These are phyloP conservation scores for Coemansia sp. DNA, from an alignment of 192 early-diverging fungal genomes.

Conservation along the genomic window DNA sequence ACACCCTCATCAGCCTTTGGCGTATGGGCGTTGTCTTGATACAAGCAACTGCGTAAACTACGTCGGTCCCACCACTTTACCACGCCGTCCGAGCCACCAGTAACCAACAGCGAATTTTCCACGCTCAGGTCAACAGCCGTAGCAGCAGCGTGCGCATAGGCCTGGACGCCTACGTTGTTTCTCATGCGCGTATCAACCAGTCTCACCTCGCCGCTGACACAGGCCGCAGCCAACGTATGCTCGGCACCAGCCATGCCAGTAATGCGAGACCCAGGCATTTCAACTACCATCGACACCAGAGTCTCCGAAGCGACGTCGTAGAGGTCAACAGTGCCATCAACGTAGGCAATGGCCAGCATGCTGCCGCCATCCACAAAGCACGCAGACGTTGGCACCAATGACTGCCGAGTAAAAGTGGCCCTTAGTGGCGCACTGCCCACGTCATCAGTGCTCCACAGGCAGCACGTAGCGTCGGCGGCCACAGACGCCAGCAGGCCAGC, in stretches of 20 bases:
- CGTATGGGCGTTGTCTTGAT: conserved; percentile 27
- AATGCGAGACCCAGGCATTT: background rate
- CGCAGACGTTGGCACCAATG: conserved; percentile 8
- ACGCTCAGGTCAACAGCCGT: conserved; percentile 22
- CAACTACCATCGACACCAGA: background rate
- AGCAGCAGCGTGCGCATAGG: conserved; percentile 4
- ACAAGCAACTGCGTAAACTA: background rate
- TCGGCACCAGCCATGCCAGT: background rate
- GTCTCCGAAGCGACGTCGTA: conserved; percentile 14
- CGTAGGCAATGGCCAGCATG: conserved; percentile 17
- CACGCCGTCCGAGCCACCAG: conserved; percentile 42
- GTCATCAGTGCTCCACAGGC: conserved; percentile 30
- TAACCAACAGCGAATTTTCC: conserved; percentile 4
- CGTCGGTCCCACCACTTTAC: conserved; percentile 58
- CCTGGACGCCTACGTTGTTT: background rate
- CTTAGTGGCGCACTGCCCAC: conserved; percentile 2
- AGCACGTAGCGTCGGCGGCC: conserved; percentile 40
- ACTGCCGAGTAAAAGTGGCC: background rate
- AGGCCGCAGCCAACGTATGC: conserved; percentile 1
- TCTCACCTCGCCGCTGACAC: background rate
- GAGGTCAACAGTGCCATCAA: conserved; percentile 30
- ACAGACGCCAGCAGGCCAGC: conserved; percentile 44
- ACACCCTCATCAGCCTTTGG: conserved; percentile 54
- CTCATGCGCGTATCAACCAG: background rate
- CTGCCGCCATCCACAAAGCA: conserved; percentile 22